A percentile compares a stretch with the other conserved stretches of the same genome.
Conservation (phyloP, 495 filamentous ascomycete genomes). For the Entonaema liquescens region DNA sequence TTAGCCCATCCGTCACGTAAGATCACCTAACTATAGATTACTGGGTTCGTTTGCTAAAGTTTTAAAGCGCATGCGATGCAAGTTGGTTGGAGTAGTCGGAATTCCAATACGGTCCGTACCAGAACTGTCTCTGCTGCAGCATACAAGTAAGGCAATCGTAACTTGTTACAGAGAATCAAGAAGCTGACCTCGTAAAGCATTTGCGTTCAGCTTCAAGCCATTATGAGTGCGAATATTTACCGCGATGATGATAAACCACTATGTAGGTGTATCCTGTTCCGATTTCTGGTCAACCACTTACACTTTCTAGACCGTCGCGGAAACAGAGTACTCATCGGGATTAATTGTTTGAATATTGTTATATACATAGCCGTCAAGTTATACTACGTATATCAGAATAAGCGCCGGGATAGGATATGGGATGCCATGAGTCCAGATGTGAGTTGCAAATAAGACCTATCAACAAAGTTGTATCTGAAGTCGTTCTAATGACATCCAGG, state of each 20-base stretch:
- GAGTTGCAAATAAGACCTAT: background rate
- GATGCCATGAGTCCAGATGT: background rate
- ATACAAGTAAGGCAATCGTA: background rate
- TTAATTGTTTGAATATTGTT: background rate
- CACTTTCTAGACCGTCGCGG: background rate
- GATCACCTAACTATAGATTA: background rate
- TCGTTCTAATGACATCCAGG: background rate
- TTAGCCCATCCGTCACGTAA: slow-evolving; percentile 4
- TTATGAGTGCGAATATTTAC: slow-evolving; percentile 3
- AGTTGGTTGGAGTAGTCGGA: slow-evolving; percentile 10
- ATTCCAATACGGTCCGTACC: slow-evolving; percentile 7
- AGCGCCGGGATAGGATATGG: slow-evolving; percentile 1
- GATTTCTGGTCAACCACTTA: background rate
- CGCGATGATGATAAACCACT: slow-evolving; percentile 4
- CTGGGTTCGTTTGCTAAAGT: background rate
- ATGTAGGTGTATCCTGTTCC: background rate
- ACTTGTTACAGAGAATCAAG: background rate
- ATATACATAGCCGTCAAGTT: slow-evolving; percentile 1
- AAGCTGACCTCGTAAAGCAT: background rate
- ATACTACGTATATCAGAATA: background rate
- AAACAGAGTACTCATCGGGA: slow-evolving; percentile 3
- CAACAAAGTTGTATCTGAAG: background rate
- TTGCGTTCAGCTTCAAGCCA: slow-evolving; percentile 5
- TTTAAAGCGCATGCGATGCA: background rate
- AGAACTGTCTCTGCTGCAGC: slow-evolving; percentile 7